These are phyloP conservation scores for Taxillus chinensis DNA, from an alignment of 164 flowering plant genomes.

Conservation along the genomic window DNA sequence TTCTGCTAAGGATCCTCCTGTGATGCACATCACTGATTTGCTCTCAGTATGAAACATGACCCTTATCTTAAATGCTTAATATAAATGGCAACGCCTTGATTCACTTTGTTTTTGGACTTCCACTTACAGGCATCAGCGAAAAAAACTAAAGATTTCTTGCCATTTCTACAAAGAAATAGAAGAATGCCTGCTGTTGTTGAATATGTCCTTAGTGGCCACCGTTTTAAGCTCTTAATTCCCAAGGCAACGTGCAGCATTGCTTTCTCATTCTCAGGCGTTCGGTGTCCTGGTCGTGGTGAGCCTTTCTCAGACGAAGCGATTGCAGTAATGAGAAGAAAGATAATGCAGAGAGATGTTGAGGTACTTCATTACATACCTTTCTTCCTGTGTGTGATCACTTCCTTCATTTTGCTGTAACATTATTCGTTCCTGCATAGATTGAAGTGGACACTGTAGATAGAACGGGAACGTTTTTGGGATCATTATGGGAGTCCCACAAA, in stretches of 20 bases:
- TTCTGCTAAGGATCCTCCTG: conserved; percentile 82
- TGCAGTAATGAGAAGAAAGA: conserved; percentile 90
- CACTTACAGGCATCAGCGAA: conserved; percentile 57
- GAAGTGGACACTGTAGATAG: conserved; percentile 95
- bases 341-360: conserved; percentile 98
- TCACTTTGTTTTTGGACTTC: neutral
- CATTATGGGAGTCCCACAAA: conserved; percentile 76
- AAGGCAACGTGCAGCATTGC: conserved; percentile 97
- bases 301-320: conserved; percentile 93
- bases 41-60: conserved; percentile 39
- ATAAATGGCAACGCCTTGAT: neutral
- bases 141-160: conserved; percentile 86
- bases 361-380: conserved; percentile 22
- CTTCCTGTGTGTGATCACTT: neutral
- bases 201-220: conserved; percentile 96
- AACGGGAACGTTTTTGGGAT: conserved; percentile 96
- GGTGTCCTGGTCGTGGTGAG: conserved; percentile 94
- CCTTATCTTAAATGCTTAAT: neutral
- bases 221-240: conserved; percentile 82
- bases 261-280: conserved; percentile 87
- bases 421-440: conserved; percentile 33
- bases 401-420: neutral
- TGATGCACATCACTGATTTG: conserved; percentile 74
- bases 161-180: conserved; percentile 71
- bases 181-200: conserved; percentile 85